phyloP scores from a whole-genome alignment of 2,329 filamentous ascomycete species.

The Zasmidium angulare region DNA sequence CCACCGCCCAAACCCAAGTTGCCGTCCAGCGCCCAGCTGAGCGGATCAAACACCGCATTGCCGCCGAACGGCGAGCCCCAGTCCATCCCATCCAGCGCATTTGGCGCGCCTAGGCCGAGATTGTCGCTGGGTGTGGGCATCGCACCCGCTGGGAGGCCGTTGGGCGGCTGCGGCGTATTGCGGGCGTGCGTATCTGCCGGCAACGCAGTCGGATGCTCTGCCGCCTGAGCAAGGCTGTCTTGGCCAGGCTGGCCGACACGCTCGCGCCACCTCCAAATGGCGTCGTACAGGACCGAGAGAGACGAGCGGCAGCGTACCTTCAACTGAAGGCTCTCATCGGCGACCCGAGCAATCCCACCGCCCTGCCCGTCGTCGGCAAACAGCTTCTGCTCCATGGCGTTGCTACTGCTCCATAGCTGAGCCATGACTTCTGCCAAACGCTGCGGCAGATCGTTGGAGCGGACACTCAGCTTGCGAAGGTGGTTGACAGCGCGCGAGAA shows the following conservation, averaged over 20 bases:
- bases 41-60: conserved; percentile 86
- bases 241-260: conserved; percentile 58
- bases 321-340: conserved; percentile 70
- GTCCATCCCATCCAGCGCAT: conserved; percentile 28
- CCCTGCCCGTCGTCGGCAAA: conserved; percentile 28
- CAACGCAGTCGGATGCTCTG: conserved; percentile 72
- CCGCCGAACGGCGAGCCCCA: conserved; percentile 40
- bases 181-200: conserved; percentile 26
- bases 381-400: conserved; percentile 29
- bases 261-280: conserved; percentile 81
- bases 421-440: conserved; percentile 81
- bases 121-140: background rate
- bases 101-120: conserved; percentile 11
- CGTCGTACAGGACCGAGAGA: conserved; percentile 82
- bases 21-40: conserved; percentile 91
- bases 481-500: conserved; percentile 71
- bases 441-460: conserved; percentile 76
- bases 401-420: conserved; percentile 73
- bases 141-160: conserved; percentile 16
- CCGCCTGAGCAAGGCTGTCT: conserved; percentile 57
- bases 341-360: conserved; percentile 20
- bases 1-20: conserved; percentile 49
- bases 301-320: conserved; percentile 82
- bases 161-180: conserved; percentile 29
- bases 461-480: conserved; percentile 71